Conservation (phyloP, 176 grass and related monocot genomes). For the Oryza meridionalis region DNA sequence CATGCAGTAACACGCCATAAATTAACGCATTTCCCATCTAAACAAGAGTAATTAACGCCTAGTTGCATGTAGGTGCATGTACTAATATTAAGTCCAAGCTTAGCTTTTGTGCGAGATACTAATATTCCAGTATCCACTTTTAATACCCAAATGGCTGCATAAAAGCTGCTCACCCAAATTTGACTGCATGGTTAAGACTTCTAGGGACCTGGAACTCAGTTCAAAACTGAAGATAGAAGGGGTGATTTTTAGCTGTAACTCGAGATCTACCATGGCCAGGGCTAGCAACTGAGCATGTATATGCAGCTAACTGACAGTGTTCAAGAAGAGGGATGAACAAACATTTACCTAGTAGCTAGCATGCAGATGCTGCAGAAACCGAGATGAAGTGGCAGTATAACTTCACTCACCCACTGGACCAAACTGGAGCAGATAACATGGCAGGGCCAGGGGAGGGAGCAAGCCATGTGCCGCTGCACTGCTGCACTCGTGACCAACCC, state of each 20-base stretch:
- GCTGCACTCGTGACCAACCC: conserved; percentile 19
- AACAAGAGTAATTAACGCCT: neutral
- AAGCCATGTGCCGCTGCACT: conserved; percentile 19
- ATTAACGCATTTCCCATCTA: neutral
- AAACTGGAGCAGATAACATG: conserved; percentile 13
- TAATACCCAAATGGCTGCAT: too few relatives aligned
- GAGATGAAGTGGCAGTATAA: neutral
- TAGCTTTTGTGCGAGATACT: too few relatives aligned
- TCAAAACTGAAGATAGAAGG: neutral
- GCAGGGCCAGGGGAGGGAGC: neutral
- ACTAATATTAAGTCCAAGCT: too few relatives aligned
- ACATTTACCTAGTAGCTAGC: neutral
- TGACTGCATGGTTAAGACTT: too few relatives aligned
- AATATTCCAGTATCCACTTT: too few relatives aligned
- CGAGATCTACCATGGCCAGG: neutral
- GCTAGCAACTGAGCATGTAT: too few relatives aligned
- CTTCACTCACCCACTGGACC: neutral
- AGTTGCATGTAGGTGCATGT: too few relatives aligned
- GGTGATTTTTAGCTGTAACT: neutral
- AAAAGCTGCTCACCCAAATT: too few relatives aligned
- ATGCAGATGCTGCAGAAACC: neutral
- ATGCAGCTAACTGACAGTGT: too few relatives aligned
- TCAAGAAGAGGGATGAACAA: neutral
- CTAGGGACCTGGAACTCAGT: neutral
- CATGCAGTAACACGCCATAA: neutral